These are phyloP conservation scores for Glycine latifolia DNA, from an alignment of 306 rosid species.

Conservation along the genomic window DNA sequence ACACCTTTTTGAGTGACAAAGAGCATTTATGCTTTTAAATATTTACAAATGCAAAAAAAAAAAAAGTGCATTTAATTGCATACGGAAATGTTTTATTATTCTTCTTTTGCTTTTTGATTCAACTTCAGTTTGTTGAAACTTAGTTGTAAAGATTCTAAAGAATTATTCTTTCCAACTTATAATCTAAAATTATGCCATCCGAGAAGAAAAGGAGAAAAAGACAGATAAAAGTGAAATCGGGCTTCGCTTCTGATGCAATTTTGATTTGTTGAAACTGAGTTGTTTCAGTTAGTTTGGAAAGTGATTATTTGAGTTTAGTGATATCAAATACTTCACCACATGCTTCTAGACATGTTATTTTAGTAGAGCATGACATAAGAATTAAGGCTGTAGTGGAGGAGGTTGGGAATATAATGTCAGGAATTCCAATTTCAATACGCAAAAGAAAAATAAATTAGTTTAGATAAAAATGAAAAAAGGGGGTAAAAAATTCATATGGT, in stretches of 20 bases:
- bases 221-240: conserved; percentile 33
- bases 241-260: conserved; percentile 50
- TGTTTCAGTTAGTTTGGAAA: conserved; percentile 48
- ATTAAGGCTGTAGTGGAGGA: background rate
- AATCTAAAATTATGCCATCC: conserved; percentile 16
- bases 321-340: conserved; percentile 10
- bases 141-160: conserved; percentile 44
- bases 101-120: conserved; percentile 46
- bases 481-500: background rate
- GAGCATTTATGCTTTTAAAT: conserved; percentile 33
- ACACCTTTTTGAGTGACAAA: conserved; percentile 43
- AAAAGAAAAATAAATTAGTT: background rate
- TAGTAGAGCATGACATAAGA: background rate
- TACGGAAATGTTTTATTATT: conserved; percentile 1
- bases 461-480: background rate
- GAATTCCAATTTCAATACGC: background rate
- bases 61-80: too few species aligned
- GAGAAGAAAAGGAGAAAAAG: conserved; percentile 1
- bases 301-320: conserved; percentile 34
- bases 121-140: conserved; percentile 45
- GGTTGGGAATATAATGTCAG: background rate
- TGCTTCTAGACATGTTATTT: background rate
- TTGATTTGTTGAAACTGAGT: conserved; percentile 53
- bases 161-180: conserved; percentile 38
- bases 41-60: background rate